Evolutionary conservation across 306 rosid species (phyloP).

Genomic region (Glycine latifolia): DNA sequence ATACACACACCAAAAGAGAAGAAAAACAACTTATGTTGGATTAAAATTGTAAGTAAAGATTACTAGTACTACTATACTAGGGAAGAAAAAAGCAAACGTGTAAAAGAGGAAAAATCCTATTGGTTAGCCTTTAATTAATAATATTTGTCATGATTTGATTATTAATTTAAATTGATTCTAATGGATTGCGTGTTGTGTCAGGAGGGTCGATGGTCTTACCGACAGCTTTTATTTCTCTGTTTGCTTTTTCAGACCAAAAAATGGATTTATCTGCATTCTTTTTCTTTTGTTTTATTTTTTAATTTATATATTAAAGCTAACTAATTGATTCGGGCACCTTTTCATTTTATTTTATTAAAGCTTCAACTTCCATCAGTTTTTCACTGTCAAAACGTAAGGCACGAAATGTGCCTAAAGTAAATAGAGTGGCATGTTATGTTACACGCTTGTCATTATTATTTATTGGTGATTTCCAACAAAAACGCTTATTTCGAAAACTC

Average conservation of each 20-base stretch:
- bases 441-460: neutral
- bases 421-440: slow-evolving; percentile 15
- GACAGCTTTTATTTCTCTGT: slow-evolving; percentile 56
- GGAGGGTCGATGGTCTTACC: slow-evolving; percentile 63
- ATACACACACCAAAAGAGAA: no score
- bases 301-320: neutral
- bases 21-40: no score
- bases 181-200: slow-evolving; percentile 47
- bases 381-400: neutral
- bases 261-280: slow-evolving; percentile 44
- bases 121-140: slow-evolving; percentile 1
- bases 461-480: neutral
- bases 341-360: neutral
- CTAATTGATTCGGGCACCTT: slow-evolving; percentile 17
- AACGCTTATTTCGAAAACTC: neutral
- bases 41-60: neutral
- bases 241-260: slow-evolving; percentile 56
- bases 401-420: slow-evolving; percentile 10
- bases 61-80: no score
- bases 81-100: neutral
- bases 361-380: neutral
- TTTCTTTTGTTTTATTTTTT: neutral
- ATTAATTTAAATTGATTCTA: slow-evolving; percentile 34
- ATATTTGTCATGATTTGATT: slow-evolving; percentile 9
- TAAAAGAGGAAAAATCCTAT: neutral